Base-by-base conservation (phyloP, 306 rosid species). In the Biancaea sappan region DNA sequence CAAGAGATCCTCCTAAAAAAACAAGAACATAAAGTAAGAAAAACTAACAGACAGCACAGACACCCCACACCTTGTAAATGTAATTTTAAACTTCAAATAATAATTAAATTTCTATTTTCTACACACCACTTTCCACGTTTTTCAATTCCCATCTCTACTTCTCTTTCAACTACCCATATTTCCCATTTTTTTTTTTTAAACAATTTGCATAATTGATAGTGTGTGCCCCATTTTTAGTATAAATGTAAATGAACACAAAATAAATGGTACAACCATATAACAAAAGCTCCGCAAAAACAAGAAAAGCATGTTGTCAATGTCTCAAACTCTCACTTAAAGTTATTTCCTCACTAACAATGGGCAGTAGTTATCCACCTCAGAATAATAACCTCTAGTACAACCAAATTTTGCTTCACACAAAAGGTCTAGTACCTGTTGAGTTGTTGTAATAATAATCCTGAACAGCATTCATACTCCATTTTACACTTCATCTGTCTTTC, bases 211-310 rank as follows among this genome's bases (percentile, higher is more conserved):
- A 9, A 16, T 8, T 32, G 26, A 15, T 9, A 58, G 15, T 29
- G 40, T 29, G 24, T 15, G 65, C 41, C 65, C 62, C 21, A 15
- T 29, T 58, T 31, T 2, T 47, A 16, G 22, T 47, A 62, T 15
- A 58, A 86, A 63, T 40, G 68, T 19, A 3, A 71, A 6, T 22
- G 31, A 7, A 66, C 79, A 67, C 11, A 35, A 64, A 73, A 69
- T 12, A 51, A 26, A 54, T 32, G 37, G 34, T 29, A 41, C 18
- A 22, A 61, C 58, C 69, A 56, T 2, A 60, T 32, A 65, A 37
- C 18, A 29, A 15, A 50, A 29, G 73, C 18, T 14, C n/a, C 0
- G 9, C 69, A 54, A 61, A 51, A 46, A n/a, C 51, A 26, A 57
- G 19, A 4, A 38, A 11, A 24, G 37, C 58, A 10, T 44, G 6